Evolutionary conservation across 2,329 filamentous ascomycete species (phyloP).

Genomic region (Ceratocystis lukuohia): DNA sequence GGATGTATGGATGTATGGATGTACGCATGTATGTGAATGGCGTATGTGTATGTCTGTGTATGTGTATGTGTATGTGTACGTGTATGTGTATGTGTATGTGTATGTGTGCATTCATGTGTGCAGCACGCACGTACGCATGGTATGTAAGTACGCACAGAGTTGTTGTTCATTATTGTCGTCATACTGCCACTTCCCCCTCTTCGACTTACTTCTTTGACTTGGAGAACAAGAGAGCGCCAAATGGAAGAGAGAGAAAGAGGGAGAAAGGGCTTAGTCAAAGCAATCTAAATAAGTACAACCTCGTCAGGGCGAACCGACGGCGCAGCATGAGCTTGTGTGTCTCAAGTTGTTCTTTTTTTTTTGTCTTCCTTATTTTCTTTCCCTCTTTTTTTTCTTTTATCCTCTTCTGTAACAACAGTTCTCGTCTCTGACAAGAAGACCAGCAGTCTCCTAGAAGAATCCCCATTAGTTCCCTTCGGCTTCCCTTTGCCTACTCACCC

Average conservation of each 20-base stretch:
- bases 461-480: too few relatives aligned
- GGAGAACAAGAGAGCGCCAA: not conserved
- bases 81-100: too few relatives aligned
- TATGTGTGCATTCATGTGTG: too few relatives aligned
- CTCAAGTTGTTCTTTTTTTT: not conserved
- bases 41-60: not conserved
- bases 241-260: not conserved
- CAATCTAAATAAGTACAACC: not conserved
- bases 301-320: slow-evolving; percentile 2
- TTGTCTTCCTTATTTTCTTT: not conserved
- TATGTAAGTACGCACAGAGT: too few relatives aligned
- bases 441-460: not conserved
- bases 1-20: not conserved
- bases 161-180: not conserved
- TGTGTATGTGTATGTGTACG: not conserved
- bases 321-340: slow-evolving; percentile 5
- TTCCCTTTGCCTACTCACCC: too few relatives aligned
- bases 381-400: not conserved
- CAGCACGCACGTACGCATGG: too few relatives aligned
- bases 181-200: not conserved
- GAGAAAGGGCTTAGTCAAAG: not conserved
- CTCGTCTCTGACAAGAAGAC: not conserved
- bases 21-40: not conserved
- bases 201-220: too few relatives aligned
- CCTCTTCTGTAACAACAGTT: not conserved